Evolutionary conservation across 2,329 filamentous ascomycete genomes (phyloP).

Genomic region (Penicillium rolfsii): DNA sequence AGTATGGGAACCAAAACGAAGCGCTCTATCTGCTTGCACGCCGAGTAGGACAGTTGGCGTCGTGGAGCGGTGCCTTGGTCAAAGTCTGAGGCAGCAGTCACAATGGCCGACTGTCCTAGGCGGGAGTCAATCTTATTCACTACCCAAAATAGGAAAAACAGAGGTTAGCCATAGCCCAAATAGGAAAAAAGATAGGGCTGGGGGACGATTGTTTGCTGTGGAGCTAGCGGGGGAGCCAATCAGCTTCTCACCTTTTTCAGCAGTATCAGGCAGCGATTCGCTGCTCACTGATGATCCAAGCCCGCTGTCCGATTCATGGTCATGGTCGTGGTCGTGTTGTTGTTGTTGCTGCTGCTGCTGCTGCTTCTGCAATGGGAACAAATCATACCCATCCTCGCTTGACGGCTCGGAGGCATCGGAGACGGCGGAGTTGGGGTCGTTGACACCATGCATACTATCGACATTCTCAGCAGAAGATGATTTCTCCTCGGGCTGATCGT

Average conservation of each 20-base stretch:
- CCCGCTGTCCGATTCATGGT: constrained; percentile 80
- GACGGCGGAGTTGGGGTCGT: neutral
- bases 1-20: constrained; percentile 78
- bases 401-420: constrained; percentile 9
- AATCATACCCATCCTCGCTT: neutral
- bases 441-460: neutral
- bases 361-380: constrained; percentile 31
- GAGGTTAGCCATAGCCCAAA: constrained; percentile 1
- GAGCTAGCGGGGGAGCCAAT: neutral
- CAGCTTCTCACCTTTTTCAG: constrained; percentile 43
- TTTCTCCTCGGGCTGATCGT: constrained; percentile 55
- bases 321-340: constrained; percentile 27
- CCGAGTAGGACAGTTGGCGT: constrained; percentile 67
- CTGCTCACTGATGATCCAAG: constrained; percentile 80
- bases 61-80: constrained; percentile 55
- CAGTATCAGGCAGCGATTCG: constrained; percentile 50
- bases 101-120: constrained; percentile 59
- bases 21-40: constrained; percentile 77
- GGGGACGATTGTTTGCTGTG: neutral
- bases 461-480: constrained; percentile 32
- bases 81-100: constrained; percentile 59
- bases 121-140: constrained; percentile 19
- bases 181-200: neutral
- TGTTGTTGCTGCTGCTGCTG: constrained; percentile 33
- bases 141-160: constrained; percentile 21